Evolutionary conservation across 139 green algal species (phyloP).

Genomic region (Diplosphaera chodatii): DNA sequence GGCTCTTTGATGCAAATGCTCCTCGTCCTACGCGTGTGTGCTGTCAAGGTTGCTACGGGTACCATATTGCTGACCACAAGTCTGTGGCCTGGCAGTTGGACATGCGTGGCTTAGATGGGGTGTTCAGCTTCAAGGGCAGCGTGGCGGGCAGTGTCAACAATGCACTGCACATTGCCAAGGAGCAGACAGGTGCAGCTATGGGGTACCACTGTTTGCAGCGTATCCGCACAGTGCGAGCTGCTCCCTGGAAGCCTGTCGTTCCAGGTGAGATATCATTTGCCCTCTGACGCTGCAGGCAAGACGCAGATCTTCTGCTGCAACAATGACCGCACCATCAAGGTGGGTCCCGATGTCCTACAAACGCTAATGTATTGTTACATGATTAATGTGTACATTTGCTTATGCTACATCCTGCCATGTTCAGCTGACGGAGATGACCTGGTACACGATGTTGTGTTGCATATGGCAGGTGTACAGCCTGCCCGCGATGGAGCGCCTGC

Average conservation of each 20-base stretch:
- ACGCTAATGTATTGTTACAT: no score
- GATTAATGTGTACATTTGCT: no score
- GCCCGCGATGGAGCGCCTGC: constrained; percentile 25
- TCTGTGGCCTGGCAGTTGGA: constrained; percentile 17
- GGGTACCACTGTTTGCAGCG: no score
- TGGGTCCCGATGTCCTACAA: neutral
- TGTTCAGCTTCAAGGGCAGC: constrained; percentile 34
- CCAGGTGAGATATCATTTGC: no score
- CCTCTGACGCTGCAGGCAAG: constrained; percentile 21
- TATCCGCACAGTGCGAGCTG: no score
- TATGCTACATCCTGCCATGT: no score
- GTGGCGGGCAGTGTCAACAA: constrained; percentile 55
- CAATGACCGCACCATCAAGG: constrained; percentile 65
- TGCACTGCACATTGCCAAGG: constrained; percentile 36
- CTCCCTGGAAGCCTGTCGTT: no score
- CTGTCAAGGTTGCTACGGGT: no score
- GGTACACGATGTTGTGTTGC: neutral
- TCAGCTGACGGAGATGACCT: no score
- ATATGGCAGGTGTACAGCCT: constrained; percentile 31
- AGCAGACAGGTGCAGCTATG: constrained; percentile 17
- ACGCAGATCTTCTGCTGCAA: constrained; percentile 57
- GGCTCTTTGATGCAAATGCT: neutral
- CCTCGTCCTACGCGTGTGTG: no score
- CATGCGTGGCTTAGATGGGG: constrained; percentile 20
- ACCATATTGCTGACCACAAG: no score